A percentile compares a stretch with the other conserved stretches of the same genome.
Conservation (phyloP, 495 filamentous ascomycete genomes). For the Aspergillus coremiiformis region DNA sequence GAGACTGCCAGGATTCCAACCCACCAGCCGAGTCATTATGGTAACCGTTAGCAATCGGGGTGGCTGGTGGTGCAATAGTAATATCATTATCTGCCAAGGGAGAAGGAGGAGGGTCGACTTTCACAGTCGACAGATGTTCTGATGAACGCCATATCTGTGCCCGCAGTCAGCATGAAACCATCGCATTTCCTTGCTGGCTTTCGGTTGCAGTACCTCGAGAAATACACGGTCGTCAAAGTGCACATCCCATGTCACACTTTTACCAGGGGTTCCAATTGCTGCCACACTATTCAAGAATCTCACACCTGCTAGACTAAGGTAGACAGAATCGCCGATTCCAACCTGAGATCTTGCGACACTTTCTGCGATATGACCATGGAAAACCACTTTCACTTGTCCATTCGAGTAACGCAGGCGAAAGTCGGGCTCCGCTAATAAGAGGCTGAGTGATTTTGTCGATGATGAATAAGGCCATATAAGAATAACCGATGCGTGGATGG, state of each 20-base stretch:
- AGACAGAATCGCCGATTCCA: conserved; percentile 69
- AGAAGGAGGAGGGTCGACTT: conserved; percentile 38
- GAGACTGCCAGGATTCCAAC: conserved; percentile 52
- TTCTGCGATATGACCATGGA: conserved; percentile 65
- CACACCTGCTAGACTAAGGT: conserved; percentile 59
- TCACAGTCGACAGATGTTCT: conserved; percentile 28
- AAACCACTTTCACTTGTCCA: conserved; percentile 78
- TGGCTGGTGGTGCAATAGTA: conserved; percentile 20
- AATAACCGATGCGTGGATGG: conserved; percentile 63
- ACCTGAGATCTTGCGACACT: conserved; percentile 57
- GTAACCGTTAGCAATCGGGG: conserved; percentile 15
- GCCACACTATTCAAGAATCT: conserved; percentile 47
- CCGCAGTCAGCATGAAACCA: conserved; percentile 3
- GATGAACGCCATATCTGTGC: conserved; percentile 31
- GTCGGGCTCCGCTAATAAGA: conserved; percentile 79
- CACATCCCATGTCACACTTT: conserved; percentile 68
- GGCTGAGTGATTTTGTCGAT: conserved; percentile 58
- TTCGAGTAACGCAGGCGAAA: conserved; percentile 69
- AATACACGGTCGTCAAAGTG: conserved; percentile 49
- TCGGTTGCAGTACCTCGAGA: conserved; percentile 45
- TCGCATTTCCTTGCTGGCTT: neutral
- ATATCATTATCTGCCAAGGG: conserved; percentile 12
- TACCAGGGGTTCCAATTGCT: conserved; percentile 52
- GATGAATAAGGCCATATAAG: conserved; percentile 90
- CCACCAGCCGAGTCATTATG: neutral